Conservation (phyloP, 345 rosid genomes). For the Adansonia digitata region DNA sequence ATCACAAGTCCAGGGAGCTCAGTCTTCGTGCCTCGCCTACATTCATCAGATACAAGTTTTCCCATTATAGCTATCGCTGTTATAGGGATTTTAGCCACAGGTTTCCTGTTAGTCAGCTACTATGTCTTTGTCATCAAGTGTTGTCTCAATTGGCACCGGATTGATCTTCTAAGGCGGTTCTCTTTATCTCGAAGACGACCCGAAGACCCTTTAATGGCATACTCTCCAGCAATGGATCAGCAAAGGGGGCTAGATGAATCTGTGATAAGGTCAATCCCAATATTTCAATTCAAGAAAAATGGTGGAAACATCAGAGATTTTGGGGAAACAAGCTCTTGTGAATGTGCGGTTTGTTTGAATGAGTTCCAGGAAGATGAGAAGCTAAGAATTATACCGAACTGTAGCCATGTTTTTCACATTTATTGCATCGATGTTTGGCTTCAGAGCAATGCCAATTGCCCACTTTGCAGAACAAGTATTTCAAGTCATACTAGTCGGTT, state of each 20-base stretch:
- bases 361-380: slow-evolving; percentile 86
- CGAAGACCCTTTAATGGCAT: slow-evolving; percentile 44
- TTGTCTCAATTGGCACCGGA: slow-evolving; percentile 77
- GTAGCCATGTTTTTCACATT: slow-evolving; percentile 79
- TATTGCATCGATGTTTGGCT: slow-evolving; percentile 96
- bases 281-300: slow-evolving; percentile 57
- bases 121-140: slow-evolving; percentile 84
- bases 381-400: slow-evolving; percentile 62
- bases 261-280: slow-evolving; percentile 74
- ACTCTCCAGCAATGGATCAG: slow-evolving; percentile 41
- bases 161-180: slow-evolving; percentile 53
- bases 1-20: slow-evolving; percentile 19
- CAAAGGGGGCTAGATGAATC: slow-evolving; percentile 74
- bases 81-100: slow-evolving; percentile 79
- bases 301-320: slow-evolving; percentile 23
- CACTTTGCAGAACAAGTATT: slow-evolving; percentile 75
- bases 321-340: slow-evolving; percentile 39
- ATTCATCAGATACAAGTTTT: slow-evolving; percentile 46
- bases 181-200: slow-evolving; percentile 47
- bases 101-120: slow-evolving; percentile 78
- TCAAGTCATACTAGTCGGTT: slow-evolving; percentile 30
- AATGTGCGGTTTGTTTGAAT: slow-evolving; percentile 75
- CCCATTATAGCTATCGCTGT: slow-evolving; percentile 75
- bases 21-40: slow-evolving; percentile 17
- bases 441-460: slow-evolving; percentile 83